Evolutionary conservation across 78 protist genomes (phyloP), one percentile per base, ranked within the genome.

Genomic region (Dictyostelium intermedium): DNA sequence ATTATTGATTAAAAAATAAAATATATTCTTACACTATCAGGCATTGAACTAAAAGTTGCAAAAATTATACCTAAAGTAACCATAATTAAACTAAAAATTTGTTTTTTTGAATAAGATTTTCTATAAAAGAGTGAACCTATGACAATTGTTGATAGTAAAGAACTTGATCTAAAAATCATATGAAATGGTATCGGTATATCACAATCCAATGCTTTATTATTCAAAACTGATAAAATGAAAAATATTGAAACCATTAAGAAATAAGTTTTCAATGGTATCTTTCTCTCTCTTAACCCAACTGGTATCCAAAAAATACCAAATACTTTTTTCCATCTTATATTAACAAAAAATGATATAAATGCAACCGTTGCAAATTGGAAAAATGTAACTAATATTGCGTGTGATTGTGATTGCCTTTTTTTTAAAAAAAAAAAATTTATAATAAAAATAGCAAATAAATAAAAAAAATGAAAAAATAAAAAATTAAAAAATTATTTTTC

Each of bases 161-260:
- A 87, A 47, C 91, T 79, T 11, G 95, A 87, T 73, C 97, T 84
- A 34, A 95, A 87, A 16, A 95, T 72, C 97, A 87, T 87, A 83
- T 95, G 97, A 56, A 95, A 86, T 47, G 97, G 97, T 41, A 86
- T 27, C 10, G 92, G n/a, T 14, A 95, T 87, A 43, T 87, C 82
- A 30, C 53, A 95, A 27, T 76, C 74, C 27, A 87, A 56, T 32
- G 97, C 97, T 72, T 13, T 47, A 70, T 95, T 95, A 70, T 85
- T 82, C n/a, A 87, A 39, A 7, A 83, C 45, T 3, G 92, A 87
- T n/a, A 95, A 76, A 7, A 45, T 13, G 77, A 87, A 87, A 66
- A 95, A 95, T 14, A 95, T 53, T 43, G 69, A 47, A 32, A 86
- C 87, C 93, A 94, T 94, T 63, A 94, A 70, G 13, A 74, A 34